Evolutionary conservation across 2,329 filamentous ascomycete species (phyloP).

Genomic region (Didymosphaeria variabile): DNA sequence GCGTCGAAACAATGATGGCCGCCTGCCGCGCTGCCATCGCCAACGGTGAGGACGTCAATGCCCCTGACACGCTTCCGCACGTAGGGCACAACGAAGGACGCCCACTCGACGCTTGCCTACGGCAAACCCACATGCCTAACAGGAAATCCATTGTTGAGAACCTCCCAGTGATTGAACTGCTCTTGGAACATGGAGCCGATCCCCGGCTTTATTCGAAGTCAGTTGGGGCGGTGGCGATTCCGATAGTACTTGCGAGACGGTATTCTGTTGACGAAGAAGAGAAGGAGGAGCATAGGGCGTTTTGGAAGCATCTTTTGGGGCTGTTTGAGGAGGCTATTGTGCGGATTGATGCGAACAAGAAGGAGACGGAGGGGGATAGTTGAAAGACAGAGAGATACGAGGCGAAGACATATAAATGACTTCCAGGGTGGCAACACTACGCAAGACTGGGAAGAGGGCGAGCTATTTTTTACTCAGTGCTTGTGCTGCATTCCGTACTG

Average conservation of each 20-base stretch:
- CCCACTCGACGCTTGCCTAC: constrained; percentile 20
- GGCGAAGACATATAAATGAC: no score
- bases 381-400: constrained; percentile 9
- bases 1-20: constrained; percentile 15
- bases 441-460: no score
- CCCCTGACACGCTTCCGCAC: constrained; percentile 12
- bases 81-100: constrained; percentile 21
- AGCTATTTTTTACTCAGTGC: no score
- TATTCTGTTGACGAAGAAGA: constrained; percentile 14
- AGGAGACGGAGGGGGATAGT: constrained; percentile 3
- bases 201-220: constrained; percentile 57
- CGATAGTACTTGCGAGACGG: constrained; percentile 15
- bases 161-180: constrained; percentile 75
- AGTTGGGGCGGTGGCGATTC: background rate
- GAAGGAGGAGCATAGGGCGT: constrained; percentile 15
- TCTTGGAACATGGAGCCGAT: constrained; percentile 88
- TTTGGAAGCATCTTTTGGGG: constrained; percentile 18
- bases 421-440: no score
- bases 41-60: constrained; percentile 21
- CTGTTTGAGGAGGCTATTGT: constrained; percentile 22
- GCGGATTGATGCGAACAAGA: constrained; percentile 17
- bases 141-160: constrained; percentile 16
- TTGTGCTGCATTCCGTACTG: no score
- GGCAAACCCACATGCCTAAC: constrained; percentile 17
- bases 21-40: constrained; percentile 19